Evolutionary conservation across 805 yeast genomes (phyloP).

Genomic region (Saccharomyces eubayanus): DNA sequence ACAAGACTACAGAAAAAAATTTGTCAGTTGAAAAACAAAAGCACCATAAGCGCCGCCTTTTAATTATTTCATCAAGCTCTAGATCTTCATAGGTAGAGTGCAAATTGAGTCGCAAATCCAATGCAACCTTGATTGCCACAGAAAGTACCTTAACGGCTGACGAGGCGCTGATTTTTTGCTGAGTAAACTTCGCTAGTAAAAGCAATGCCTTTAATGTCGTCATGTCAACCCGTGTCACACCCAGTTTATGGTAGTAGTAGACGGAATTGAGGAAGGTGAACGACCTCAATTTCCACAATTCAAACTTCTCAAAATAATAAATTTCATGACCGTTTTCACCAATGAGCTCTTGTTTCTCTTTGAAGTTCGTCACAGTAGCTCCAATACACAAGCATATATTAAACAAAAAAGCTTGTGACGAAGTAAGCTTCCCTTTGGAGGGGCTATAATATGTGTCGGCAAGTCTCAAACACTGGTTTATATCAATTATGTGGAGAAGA

Average conservation of each 20-base stretch:
- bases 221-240: slow-evolving; percentile 40
- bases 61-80: slow-evolving; percentile 28
- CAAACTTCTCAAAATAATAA: not conserved
- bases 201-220: slow-evolving; percentile 44
- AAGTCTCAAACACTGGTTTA: slow-evolving; percentile 1
- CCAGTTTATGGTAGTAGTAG: slow-evolving; percentile 37
- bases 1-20: slow-evolving; percentile 6
- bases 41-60: slow-evolving; percentile 40
- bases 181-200: slow-evolving; percentile 33
- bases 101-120: slow-evolving; percentile 48
- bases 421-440: slow-evolving; percentile 3
- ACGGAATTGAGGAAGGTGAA: slow-evolving; percentile 32
- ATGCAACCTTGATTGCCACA: slow-evolving; percentile 42
- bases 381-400: slow-evolving; percentile 11
- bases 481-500: slow-evolving; percentile 2
- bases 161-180: slow-evolving; percentile 32
- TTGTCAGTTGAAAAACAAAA: slow-evolving; percentile 21
- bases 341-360: slow-evolving; percentile 8
- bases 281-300: slow-evolving; percentile 16
- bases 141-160: slow-evolving; percentile 35
- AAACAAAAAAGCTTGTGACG: slow-evolving; percentile 12
- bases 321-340: slow-evolving; percentile 6
- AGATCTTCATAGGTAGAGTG: slow-evolving; percentile 36
- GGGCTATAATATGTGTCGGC: slow-evolving; percentile 5
- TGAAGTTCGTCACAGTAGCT: slow-evolving; percentile 5